These are phyloP conservation scores for Pythium rishiriense DNA, from an alignment of 352 stramenopile genomes.

Conservation along the genomic window DNA sequence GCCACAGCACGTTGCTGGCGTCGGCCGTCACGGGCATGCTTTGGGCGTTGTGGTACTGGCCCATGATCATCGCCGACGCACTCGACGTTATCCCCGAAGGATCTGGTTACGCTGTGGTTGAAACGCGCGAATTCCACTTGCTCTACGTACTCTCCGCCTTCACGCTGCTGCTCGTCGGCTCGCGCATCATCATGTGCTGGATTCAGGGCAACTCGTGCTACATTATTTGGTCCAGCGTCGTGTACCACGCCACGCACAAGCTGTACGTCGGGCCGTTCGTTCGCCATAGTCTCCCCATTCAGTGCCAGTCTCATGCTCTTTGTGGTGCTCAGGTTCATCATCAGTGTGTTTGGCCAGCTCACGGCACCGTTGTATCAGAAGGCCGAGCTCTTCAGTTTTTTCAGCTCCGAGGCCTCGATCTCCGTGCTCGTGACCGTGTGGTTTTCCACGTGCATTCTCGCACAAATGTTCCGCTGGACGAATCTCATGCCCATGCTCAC, in stretches of 20 bases:
- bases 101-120: slow-evolving; percentile 76
- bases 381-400: slow-evolving; percentile 79
- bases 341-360: slow-evolving; percentile 86
- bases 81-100: slow-evolving; percentile 67
- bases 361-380: slow-evolving; percentile 85
- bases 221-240: slow-evolving; percentile 86
- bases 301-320: neutral
- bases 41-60: slow-evolving; percentile 87
- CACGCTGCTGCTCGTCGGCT: slow-evolving; percentile 76
- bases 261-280: slow-evolving; percentile 54
- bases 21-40: slow-evolving; percentile 81
- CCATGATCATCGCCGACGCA: slow-evolving; percentile 88
- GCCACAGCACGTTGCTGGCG: slow-evolving; percentile 85
- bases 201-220: slow-evolving; percentile 89
- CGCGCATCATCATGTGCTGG: slow-evolving; percentile 91
- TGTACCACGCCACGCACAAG: slow-evolving; percentile 87
- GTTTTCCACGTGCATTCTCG: slow-evolving; percentile 89
- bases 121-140: slow-evolving; percentile 76
- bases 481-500: slow-evolving; percentile 74
- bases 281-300: neutral
- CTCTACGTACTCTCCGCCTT: slow-evolving; percentile 80
- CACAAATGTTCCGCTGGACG: slow-evolving; percentile 84
- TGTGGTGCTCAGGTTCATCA: slow-evolving; percentile 65
- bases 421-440: slow-evolving; percentile 84
- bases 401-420: slow-evolving; percentile 81